A percentile compares a stretch with the other conserved stretches of the same genome.
phyloP scores from a whole-genome alignment of 2,329 filamentous ascomycete genomes.

The Sporothrix variecibatus region DNA sequence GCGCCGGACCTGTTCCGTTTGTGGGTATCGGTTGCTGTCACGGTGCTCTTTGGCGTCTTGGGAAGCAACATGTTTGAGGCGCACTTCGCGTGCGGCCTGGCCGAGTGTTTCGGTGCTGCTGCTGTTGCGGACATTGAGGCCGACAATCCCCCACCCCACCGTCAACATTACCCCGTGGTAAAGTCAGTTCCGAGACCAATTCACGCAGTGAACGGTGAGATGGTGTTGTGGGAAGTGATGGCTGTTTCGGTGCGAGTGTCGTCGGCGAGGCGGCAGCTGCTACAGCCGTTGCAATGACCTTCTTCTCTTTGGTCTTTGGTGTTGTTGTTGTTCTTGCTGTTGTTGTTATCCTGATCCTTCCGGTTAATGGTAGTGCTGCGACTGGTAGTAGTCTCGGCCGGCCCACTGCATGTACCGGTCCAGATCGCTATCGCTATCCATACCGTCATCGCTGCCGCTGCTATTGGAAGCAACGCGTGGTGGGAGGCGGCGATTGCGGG shows the following conservation, averaged over 20 bases:
- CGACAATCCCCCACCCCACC: neutral
- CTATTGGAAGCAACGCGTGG: neutral
- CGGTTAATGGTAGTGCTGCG: neutral
- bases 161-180: neutral
- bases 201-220: neutral
- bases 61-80: neutral
- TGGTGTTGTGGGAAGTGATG: neutral
- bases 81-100: neutral
- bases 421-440: conserved; percentile 10
- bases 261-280: neutral
- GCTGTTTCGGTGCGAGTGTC: neutral
- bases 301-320: neutral
- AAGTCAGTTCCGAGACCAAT: neutral
- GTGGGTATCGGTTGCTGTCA: neutral
- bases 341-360: neutral
- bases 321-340: neutral
- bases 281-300: neutral
- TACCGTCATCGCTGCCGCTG: neutral
- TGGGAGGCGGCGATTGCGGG: neutral
- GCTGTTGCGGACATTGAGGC: neutral
- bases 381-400: conserved; percentile 15
- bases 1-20: neutral
- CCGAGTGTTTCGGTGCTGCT: neutral
- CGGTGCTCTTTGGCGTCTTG: neutral
- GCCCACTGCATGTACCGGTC: conserved; percentile 20